Base-by-base conservation (phyloP, 306 rosid genomes). In the Carpinus fangiana region DNA sequence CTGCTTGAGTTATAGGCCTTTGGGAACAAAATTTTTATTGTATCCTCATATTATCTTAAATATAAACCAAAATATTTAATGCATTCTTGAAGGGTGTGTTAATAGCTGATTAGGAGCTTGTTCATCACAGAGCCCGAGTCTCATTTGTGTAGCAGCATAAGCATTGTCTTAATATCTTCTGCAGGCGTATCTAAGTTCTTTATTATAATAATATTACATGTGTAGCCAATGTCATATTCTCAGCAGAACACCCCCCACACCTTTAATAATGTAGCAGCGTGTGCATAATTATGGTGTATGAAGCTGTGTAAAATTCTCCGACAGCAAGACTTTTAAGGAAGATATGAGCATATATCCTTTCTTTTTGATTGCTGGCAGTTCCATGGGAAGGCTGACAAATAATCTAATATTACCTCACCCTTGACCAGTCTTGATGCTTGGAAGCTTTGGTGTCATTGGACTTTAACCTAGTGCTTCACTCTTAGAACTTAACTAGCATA, bases 291-390 rank as follows among this genome's bases (percentile, higher is more conserved):
- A 66, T 66, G 72, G 72, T 66, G 72, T 38, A 66, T 8, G 51
- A 41, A 20, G 14, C 50, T 20, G 48, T 66, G 72, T 18, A 38
- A 41, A 18, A 66, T 66, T 66, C 12, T 41, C 51, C 51, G 51
- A 66, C 72, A 66, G 71, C 72, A 66, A 54, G 50, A 18, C 18
- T 73, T 56, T 36, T 26, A 4, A 73, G 65, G 76, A 73, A 73
- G 76, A 73, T 73, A 28, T 52, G 14, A 34, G 47, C 57, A 72
- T 34, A 72, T 72, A 71, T 71, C 74, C n/a, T 48, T 5, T 17
- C 26, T 52, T 31, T 72, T 34, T 18, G 7, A 14, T 21, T 26
- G 47, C 8, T 48, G 8, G 21, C 47, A 51, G 1, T 36, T 26
- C 65, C 48, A 34, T 73, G n/a, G 7, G 16, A 46, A 52, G 56